Conservation (phyloP, 768 basidiomycete species). For the Macrolepiota albuminosa region DNA sequence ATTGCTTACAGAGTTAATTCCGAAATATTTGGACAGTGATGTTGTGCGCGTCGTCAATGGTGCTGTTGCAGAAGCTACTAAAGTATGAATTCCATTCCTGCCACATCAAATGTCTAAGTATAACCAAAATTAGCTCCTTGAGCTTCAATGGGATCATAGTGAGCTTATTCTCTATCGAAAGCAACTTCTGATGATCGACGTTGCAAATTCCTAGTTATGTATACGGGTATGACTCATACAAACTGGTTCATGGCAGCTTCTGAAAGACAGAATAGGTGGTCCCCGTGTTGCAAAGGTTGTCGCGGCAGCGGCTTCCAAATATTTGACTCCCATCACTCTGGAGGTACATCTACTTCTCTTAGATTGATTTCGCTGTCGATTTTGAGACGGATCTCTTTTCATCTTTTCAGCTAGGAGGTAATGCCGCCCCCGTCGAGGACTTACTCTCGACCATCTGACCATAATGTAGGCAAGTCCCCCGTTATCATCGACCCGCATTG, state of each 20-base stretch:
- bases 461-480: constrained; percentile 56
- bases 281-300: constrained; percentile 63
- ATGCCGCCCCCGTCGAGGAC: neutral
- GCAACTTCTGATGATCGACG: neutral
- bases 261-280: constrained; percentile 30
- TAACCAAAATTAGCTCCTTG: constrained; percentile 47
- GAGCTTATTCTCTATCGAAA: constrained; percentile 12
- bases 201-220: constrained; percentile 39
- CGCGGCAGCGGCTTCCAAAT: constrained; percentile 70
- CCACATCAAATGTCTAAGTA: neutral
- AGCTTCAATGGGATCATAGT: constrained; percentile 63
- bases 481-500: constrained; percentile 67
- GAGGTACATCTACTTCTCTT: constrained; percentile 24
- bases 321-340: constrained; percentile 59
- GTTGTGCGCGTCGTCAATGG: constrained; percentile 69
- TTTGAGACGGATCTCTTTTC: neutral
- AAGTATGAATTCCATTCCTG: constrained; percentile 20
- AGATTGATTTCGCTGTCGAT: neutral
- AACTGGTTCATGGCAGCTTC: neutral
- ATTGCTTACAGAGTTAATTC: constrained; percentile 62
- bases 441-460: neutral
- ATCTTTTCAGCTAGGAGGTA: constrained; percentile 46
- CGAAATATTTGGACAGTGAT: constrained; percentile 70
- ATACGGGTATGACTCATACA: constrained; percentile 48
- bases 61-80: constrained; percentile 58